phyloP scores from a whole-genome alignment of 2,329 filamentous ascomycete species.

The Zopfia rhizophila region DNA sequence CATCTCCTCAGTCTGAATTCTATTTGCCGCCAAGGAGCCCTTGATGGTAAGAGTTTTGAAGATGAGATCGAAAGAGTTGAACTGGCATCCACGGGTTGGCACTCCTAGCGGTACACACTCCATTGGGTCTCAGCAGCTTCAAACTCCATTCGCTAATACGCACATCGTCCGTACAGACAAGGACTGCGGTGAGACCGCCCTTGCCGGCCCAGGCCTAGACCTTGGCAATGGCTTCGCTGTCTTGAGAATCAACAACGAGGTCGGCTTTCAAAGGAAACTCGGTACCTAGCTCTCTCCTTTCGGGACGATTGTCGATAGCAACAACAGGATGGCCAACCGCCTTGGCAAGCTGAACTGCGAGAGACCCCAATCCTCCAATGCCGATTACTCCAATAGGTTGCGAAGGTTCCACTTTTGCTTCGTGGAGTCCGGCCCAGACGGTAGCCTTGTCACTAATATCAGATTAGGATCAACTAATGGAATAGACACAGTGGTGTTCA shows the following conservation, averaged over 20 bases:
- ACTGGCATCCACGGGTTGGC: slow-evolving; percentile 11
- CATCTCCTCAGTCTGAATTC: too few species aligned
- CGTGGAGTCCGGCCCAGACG: slow-evolving; percentile 16
- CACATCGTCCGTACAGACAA: slow-evolving; percentile 24
- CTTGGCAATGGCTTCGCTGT: slow-evolving; percentile 13
- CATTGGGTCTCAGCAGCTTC: slow-evolving; percentile 19
- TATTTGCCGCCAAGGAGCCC: too few species aligned
- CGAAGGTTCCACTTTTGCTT: not conserved
- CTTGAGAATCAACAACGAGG: slow-evolving; percentile 14
- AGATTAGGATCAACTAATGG: not conserved
- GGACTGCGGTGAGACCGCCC: slow-evolving; percentile 15
- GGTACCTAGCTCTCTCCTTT: slow-evolving; percentile 1
- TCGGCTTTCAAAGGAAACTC: slow-evolving; percentile 15
- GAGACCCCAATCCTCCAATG: slow-evolving; percentile 18
- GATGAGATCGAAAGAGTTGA: slow-evolving; percentile 18
- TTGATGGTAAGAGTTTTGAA: slow-evolving; percentile 9
- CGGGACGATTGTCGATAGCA: slow-evolving; percentile 18
- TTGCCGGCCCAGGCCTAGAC: slow-evolving; percentile 13
- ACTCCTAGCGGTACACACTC: slow-evolving; percentile 22
- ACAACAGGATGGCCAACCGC: slow-evolving; percentile 17
- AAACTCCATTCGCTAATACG: slow-evolving; percentile 19
- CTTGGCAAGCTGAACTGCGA: slow-evolving; percentile 20
- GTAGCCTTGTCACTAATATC: slow-evolving; percentile 10
- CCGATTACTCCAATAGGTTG: slow-evolving; percentile 21
- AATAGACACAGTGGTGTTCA: too few species aligned